These are phyloP conservation scores for Cryptococcus jaspeensis DNA, from an alignment of 1,284 basidiomycete genomes.

Conservation along the genomic window DNA sequence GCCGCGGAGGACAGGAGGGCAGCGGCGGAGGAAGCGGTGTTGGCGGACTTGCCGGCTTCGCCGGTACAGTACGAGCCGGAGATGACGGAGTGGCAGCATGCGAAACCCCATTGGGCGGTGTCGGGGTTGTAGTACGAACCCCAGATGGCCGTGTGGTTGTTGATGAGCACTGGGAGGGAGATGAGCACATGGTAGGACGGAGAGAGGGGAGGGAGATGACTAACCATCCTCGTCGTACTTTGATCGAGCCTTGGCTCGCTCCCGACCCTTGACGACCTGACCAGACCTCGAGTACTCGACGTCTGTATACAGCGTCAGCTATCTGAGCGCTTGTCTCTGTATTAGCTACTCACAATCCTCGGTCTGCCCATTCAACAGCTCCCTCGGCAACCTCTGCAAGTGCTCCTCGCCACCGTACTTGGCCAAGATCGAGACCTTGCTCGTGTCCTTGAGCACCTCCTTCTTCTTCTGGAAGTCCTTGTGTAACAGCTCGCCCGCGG, in stretches of 20 bases:
- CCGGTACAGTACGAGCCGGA: conserved; percentile 94
- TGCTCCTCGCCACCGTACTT: conserved; percentile 95
- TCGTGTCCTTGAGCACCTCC: conserved; percentile 81
- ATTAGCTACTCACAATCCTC: conserved; percentile 68
- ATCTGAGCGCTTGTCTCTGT: background rate
- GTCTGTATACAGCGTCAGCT: conserved; percentile 50
- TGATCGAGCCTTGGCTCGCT: conserved; percentile 75
- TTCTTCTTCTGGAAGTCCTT: conserved; percentile 89
- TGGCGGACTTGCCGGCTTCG: conserved; percentile 77
- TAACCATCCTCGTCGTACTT: conserved; percentile 94
- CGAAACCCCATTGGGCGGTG: conserved; percentile 82
- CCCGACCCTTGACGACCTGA: conserved; percentile 86
- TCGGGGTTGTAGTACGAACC: conserved; percentile 87
- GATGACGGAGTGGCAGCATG: conserved; percentile 84
- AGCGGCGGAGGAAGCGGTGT: conserved; percentile 66
- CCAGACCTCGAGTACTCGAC: conserved; percentile 95
- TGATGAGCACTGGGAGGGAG: conserved; percentile 65
- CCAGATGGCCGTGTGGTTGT: conserved; percentile 94
- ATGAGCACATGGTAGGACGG: background rate
- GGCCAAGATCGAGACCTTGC: conserved; percentile 78
- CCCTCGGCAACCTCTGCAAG: conserved; percentile 72
- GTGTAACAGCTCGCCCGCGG: conserved; percentile 88
- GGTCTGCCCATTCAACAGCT: conserved; percentile 88
- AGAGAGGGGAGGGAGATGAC: conserved; percentile 33
- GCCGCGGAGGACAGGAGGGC: conserved; percentile 59